These are phyloP conservation scores for Emergomyces orientalis DNA, from an alignment of 2,329 filamentous ascomycete genomes.

Conservation along the genomic window DNA sequence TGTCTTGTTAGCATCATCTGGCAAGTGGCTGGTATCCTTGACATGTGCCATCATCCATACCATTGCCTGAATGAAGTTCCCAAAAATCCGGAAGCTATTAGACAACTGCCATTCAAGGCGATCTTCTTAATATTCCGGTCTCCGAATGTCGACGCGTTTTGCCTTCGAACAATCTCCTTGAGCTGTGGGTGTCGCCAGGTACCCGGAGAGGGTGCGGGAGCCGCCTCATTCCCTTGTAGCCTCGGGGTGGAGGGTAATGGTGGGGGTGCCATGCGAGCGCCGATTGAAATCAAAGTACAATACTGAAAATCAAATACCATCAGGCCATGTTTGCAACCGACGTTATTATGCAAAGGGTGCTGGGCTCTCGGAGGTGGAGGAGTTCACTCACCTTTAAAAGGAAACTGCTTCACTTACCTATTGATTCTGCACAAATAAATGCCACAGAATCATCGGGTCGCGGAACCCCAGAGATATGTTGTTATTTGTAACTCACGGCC, in stretches of 20 bases:
- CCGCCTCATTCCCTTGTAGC: conserved; percentile 21
- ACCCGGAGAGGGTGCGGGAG: conserved; percentile 46
- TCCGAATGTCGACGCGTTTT: conserved; percentile 68
- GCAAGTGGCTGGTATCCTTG: background rate
- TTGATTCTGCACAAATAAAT: conserved; percentile 5
- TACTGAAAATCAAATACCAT: background rate
- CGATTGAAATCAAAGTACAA: background rate
- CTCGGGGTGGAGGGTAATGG: conserved; percentile 36
- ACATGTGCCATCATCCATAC: conserved; percentile 18
- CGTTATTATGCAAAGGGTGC: background rate
- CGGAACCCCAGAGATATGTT: background rate
- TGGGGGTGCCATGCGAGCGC: conserved; percentile 25
- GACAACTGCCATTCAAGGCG: conserved; percentile 53
- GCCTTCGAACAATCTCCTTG: conserved; percentile 73
- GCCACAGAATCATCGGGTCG: conserved; percentile 2
- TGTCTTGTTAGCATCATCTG: conserved; percentile 13
- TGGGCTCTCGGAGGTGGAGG: background rate
- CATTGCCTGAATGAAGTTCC: conserved; percentile 31
- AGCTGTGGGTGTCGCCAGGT: conserved; percentile 87
- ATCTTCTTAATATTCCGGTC: conserved; percentile 65
- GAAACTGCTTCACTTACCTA: conserved; percentile 19
- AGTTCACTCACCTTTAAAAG: conserved; percentile 2
- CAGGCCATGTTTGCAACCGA: background rate
- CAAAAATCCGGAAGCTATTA: conserved; percentile 43
- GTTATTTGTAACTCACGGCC: background rate